Percentiles rank a stretch among this genome's conserved stretches.
phyloP scores from a whole-genome alignment of 768 basidiomycete species.

The Cystobasidium onofrii region DNA sequence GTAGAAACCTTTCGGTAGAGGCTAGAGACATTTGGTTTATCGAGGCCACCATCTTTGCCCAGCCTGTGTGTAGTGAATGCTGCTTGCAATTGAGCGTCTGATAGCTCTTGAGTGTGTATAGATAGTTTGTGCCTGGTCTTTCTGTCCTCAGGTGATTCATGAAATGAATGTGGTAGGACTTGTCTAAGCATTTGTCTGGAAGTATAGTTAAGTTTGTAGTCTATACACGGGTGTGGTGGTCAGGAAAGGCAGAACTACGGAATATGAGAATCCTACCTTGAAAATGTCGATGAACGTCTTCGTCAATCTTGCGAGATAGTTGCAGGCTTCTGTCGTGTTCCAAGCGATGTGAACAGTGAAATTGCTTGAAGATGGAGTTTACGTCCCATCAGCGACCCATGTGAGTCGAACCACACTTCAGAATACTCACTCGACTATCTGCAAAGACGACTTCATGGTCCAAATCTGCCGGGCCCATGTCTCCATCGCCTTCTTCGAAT shows the following conservation, averaged over 20 bases:
- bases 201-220: conserved; percentile 5
- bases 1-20: not conserved
- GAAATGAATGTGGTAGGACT: not conserved
- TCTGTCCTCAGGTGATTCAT: not conserved
- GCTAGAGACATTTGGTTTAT: conserved; percentile 23
- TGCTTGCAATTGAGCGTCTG: conserved; percentile 14
- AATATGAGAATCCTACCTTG: not conserved
- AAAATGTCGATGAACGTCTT: not conserved
- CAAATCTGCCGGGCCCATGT: not conserved
- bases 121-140: not conserved
- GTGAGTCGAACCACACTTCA: not conserved
- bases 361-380: not conserved
- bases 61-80: conserved; percentile 5
- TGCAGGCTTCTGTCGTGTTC: not conserved
- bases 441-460: conserved; percentile 22
- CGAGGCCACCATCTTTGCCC: conserved; percentile 26
- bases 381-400: not conserved
- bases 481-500: conserved; percentile 3
- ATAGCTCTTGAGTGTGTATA: not conserved
- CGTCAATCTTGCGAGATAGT: not conserved
- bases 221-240: not conserved
- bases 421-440: conserved; percentile 7
- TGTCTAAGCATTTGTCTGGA: not conserved
- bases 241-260: not conserved
- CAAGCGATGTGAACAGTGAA: conserved; percentile 5